Evolutionary conservation across 768 basidiomycete species (phyloP).

Genomic region (Boletus vermiculosoides): DNA sequence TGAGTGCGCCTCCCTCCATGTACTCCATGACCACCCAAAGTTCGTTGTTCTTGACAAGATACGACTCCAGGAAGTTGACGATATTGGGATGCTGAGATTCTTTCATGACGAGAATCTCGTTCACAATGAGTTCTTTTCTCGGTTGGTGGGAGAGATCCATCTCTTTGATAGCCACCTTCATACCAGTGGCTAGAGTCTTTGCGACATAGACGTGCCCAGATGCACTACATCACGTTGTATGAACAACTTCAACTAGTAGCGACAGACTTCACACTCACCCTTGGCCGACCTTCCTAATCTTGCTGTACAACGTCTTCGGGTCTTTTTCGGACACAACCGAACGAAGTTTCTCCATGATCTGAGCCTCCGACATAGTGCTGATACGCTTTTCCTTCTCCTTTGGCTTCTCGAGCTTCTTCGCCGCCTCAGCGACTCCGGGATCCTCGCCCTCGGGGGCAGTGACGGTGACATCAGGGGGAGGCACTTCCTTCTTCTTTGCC

Average conservation of each 20-base stretch:
- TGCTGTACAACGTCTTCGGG: constrained; percentile 86
- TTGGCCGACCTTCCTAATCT: constrained; percentile 99
- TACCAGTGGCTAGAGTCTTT: constrained; percentile 78
- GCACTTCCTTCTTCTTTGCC: constrained; percentile 53
- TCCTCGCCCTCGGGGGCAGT: constrained; percentile 45
- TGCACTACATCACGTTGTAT: constrained; percentile 53
- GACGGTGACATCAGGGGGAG: constrained; percentile 48
- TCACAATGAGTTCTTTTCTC: constrained; percentile 95
- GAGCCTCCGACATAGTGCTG: constrained; percentile 94
- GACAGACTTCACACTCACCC: constrained; percentile 59
- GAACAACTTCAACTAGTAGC: not conserved
- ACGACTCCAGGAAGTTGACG: constrained; percentile 92
- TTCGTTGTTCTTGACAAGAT: constrained; percentile 83
- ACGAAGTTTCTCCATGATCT: constrained; percentile 97
- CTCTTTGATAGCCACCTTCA: constrained; percentile 96
- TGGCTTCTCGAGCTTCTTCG: constrained; percentile 59
- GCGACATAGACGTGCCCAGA: constrained; percentile 98
- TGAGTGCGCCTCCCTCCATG: constrained; percentile 97
- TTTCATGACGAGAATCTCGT: constrained; percentile 98
- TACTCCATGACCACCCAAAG: constrained; percentile 99
- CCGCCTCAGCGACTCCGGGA: constrained; percentile 63
- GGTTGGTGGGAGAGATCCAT: constrained; percentile 96
- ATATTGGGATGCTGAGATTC: constrained; percentile 97
- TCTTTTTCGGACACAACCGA: constrained; percentile 85
- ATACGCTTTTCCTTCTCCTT: constrained; percentile 78